Percentiles rank a stretch among this genome's conserved stretches.
Conservation (phyloP, 306 rosid species). For the Gleditsia sinensis region DNA sequence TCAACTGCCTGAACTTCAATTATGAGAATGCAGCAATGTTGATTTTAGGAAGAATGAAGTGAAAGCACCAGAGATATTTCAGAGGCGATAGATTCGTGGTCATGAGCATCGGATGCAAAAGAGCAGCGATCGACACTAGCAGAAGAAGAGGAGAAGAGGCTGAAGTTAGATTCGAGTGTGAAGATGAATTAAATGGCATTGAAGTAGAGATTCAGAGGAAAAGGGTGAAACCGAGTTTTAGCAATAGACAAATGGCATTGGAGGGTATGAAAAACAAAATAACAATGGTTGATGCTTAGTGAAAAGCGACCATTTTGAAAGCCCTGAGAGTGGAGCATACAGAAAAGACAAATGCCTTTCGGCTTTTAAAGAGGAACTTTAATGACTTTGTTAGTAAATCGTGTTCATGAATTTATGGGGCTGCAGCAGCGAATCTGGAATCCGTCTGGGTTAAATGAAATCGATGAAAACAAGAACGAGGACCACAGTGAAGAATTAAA, state of each 20-base stretch:
- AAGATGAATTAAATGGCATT: conserved; percentile 48
- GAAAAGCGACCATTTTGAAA: not conserved
- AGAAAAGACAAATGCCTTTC: no score
- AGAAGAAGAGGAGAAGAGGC: conserved; percentile 79
- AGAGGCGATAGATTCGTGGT: conserved; percentile 63
- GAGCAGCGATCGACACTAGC: conserved; percentile 85
- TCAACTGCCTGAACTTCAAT: no score
- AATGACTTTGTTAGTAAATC: conserved; percentile 15
- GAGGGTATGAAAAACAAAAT: not conserved
- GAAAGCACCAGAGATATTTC: conserved; percentile 62
- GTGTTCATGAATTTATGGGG: conserved; percentile 27
- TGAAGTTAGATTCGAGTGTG: conserved; percentile 73
- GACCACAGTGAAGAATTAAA: conserved; percentile 39
- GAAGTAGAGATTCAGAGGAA: not conserved
- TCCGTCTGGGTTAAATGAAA: conserved; percentile 50
- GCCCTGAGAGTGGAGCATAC: no score
- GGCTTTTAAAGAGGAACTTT: not conserved
- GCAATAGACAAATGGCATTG: not conserved
- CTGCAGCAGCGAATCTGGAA: conserved; percentile 86
- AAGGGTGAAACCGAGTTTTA: no score
- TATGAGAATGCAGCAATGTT: not conserved
- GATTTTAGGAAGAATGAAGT: not conserved
- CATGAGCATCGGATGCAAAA: conserved; percentile 70
- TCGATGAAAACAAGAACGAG: conserved; percentile 42
- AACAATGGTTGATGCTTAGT: not conserved